Evolutionary conservation across 352 stramenopile species (phyloP).

Genomic region (Hyaloperonospora arabidopsidis): DNA sequence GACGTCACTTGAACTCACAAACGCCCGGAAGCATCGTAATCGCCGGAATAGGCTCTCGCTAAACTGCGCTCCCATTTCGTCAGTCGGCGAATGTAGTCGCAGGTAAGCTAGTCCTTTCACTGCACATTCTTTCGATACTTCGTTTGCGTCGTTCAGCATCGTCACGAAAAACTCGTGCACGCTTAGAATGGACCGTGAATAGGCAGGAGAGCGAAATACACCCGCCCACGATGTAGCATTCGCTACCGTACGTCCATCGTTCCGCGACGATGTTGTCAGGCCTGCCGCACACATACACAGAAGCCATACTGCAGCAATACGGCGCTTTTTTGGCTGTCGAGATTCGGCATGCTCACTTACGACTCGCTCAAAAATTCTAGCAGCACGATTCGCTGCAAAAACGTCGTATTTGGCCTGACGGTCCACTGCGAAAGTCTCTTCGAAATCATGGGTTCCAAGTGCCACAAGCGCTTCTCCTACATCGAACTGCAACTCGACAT

Average conservation of each 20-base stretch:
- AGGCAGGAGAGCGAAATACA: slow-evolving; percentile 25
- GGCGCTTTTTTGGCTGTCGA: slow-evolving; percentile 36
- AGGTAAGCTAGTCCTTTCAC: slow-evolving; percentile 76
- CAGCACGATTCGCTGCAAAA: slow-evolving; percentile 30
- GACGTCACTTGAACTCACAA: slow-evolving; percentile 27
- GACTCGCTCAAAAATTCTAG: slow-evolving; percentile 35
- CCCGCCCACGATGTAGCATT: slow-evolving; percentile 27
- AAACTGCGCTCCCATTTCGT: slow-evolving; percentile 51
- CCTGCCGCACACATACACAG: slow-evolving; percentile 59
- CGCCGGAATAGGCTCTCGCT: slow-evolving; percentile 73
- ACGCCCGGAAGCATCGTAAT: slow-evolving; percentile 70
- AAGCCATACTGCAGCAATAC: slow-evolving; percentile 56
- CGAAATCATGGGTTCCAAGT: slow-evolving; percentile 32
- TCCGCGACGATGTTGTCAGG: slow-evolving; percentile 11
- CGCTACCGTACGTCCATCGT: background rate
- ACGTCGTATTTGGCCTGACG: slow-evolving; percentile 11
- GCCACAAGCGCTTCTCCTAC: slow-evolving; percentile 48
- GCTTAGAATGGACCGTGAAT: slow-evolving; percentile 29
- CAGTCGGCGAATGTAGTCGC: slow-evolving; percentile 41
- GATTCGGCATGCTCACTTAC: slow-evolving; percentile 32
- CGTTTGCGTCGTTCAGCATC: slow-evolving; percentile 68
- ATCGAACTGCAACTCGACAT: slow-evolving; percentile 43
- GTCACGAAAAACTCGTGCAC: slow-evolving; percentile 74
- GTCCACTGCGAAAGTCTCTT: slow-evolving; percentile 18
- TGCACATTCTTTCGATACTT: slow-evolving; percentile 61